Evolutionary conservation across 1,139 yeast species (phyloP), one percentile per base, ranked within the genome.

Genomic region (Meyerozyma carpophila): DNA sequence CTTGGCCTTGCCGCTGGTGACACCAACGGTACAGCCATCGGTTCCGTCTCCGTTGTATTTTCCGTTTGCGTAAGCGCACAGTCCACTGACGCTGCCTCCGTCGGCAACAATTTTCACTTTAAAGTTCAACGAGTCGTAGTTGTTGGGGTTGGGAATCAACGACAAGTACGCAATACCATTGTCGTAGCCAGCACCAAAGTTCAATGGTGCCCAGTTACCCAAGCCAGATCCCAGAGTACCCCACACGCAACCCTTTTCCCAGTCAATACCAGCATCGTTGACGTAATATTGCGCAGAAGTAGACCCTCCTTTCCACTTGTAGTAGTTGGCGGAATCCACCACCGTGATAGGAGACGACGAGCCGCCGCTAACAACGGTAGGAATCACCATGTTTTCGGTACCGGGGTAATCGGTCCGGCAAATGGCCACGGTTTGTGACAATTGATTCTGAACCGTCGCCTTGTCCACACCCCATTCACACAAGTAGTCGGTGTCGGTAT

Each of bases 371-470:
- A 91, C 86, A 47, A 81, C 70, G 49, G 97, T 91, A 63, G 98
- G 98, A 50, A 91, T 77, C 57, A 82, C 91, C 98, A 93, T 93
- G 78, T 89, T 90, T 76, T 93, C 98, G 51, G 96, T 84, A 73
- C 98, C 98, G 59, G 98, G 98, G 79, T 93, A 93, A 68, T 93
- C 98, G 50, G 98, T 93, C 75, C 96, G 84, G 77, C 98, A 91
- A 58, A 91, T 74, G 47, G 97, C 88, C 58, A 93, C 91, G 41
- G 73, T 75, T 55, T 82, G 61, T 50, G 67, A 65, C 50, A 86
- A 70, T 57, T 84, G 72, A 61, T 84, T 82, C 41, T 74, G 82
- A 54, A 88, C 94, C 42, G 64, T 59, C 42, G 95, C 95, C 48
- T 83, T 66, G 48, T 80, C 66, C 26, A 68, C 69, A 62, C 95